Percentiles rank a stretch among this genome's conserved stretches.
Evolutionary conservation across 805 yeast species (phyloP).

Genomic region (Ogataea glucozyma): DNA sequence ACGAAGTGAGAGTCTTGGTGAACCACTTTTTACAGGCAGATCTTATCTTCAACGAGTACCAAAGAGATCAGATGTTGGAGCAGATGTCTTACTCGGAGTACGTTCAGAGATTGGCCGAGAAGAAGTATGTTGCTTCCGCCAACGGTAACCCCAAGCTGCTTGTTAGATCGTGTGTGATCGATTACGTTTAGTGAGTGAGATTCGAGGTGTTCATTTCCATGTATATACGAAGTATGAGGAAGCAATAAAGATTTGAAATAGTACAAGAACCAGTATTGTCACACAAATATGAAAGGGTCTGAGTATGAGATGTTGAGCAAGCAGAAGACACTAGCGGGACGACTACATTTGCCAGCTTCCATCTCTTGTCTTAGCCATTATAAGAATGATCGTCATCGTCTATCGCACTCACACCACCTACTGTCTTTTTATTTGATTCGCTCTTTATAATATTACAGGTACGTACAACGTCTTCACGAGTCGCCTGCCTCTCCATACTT

Average conservation of each 20-base stretch:
- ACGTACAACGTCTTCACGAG: too few relatives aligned
- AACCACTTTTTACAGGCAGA: conserved; percentile 43
- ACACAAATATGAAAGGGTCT: conserved; percentile 9
- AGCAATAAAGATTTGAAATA: background rate
- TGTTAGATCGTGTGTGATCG: conserved; percentile 41
- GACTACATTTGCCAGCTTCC: too few relatives aligned
- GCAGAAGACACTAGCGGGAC: too few relatives aligned
- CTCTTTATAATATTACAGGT: too few relatives aligned
- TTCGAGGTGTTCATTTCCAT: conserved; percentile 1
- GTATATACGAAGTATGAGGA: too few relatives aligned
- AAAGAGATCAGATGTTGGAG: conserved; percentile 29
- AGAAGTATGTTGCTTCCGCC: conserved; percentile 58
- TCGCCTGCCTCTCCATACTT: conserved; percentile 27
- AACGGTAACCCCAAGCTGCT: conserved; percentile 65
- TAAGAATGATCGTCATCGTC: too few relatives aligned
- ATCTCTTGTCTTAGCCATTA: too few relatives aligned
- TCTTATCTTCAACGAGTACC: conserved; percentile 38
- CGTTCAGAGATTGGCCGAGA: conserved; percentile 41
- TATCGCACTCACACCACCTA: too few relatives aligned
- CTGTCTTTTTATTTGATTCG: too few relatives aligned
- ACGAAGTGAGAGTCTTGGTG: conserved; percentile 46
- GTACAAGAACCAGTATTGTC: background rate
- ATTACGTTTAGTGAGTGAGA: conserved; percentile 27
- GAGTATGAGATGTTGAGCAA: too few relatives aligned
- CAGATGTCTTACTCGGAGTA: conserved; percentile 19